These are phyloP conservation scores for Starmera amethionina DNA, from an alignment of 805 yeast species.

Conservation along the genomic window DNA sequence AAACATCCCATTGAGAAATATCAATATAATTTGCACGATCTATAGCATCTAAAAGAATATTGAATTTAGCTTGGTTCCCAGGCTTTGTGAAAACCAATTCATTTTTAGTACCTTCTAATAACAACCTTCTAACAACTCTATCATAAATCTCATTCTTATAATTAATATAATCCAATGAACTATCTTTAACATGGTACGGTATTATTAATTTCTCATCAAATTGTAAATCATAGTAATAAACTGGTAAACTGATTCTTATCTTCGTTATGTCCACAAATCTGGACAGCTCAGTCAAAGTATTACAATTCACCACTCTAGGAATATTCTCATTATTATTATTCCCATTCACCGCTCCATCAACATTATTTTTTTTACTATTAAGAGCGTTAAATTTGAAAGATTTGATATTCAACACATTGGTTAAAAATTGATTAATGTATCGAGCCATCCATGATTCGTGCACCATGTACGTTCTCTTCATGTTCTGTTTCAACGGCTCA, in stretches of 20 bases:
- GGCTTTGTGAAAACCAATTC: constrained; percentile 47
- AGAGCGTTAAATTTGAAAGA: constrained; percentile 19
- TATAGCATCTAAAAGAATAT: constrained; percentile 38
- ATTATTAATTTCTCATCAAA: constrained; percentile 39
- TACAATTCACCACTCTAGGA: constrained; percentile 22
- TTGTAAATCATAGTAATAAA: constrained; percentile 58
- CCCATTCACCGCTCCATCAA: constrained; percentile 1
- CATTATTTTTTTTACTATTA: constrained; percentile 4
- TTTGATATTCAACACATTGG: constrained; percentile 49
- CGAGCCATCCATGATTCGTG: constrained; percentile 89
- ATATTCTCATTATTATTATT: constrained; percentile 7
- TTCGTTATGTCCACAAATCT: constrained; percentile 59
- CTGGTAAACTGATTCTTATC: constrained; percentile 64
- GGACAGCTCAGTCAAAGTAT: constrained; percentile 21
- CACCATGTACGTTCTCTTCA: constrained; percentile 63
- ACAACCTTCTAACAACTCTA: constrained; percentile 40
- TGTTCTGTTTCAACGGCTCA: constrained; percentile 37
- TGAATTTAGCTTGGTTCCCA: constrained; percentile 36
- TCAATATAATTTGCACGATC: constrained; percentile 47
- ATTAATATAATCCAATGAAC: constrained; percentile 18
- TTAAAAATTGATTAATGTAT: constrained; percentile 61
- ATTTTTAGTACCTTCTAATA: constrained; percentile 25
- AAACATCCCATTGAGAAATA: constrained; percentile 56
- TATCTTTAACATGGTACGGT: constrained; percentile 28
- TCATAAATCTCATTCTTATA: constrained; percentile 34